These are phyloP conservation scores for Wickerhamomyces strasburgensis DNA, from an alignment of 805 yeast species.

Conservation along the genomic window DNA sequence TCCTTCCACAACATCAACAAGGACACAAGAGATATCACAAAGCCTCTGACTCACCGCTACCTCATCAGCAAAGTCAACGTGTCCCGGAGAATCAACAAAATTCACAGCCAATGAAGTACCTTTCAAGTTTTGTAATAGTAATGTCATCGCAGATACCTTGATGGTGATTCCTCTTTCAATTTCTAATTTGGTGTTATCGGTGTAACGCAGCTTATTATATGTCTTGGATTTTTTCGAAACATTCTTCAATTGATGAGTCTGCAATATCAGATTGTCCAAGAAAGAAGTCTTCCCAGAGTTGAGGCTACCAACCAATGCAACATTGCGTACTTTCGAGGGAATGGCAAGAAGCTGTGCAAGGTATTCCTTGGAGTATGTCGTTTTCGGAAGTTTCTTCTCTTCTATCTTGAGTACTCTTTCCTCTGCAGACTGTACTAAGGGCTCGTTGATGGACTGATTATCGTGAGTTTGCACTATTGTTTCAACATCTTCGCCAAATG, in stretches of 20 bases:
- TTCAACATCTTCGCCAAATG: constrained; percentile 61
- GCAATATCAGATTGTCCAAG: constrained; percentile 59
- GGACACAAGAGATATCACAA: constrained; percentile 62
- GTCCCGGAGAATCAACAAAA: constrained; percentile 89
- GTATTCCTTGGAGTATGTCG: constrained; percentile 59
- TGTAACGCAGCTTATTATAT: constrained; percentile 63
- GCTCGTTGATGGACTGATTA: constrained; percentile 49
- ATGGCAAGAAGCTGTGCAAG: constrained; percentile 43
- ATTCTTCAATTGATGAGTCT: constrained; percentile 47
- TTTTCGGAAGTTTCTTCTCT: constrained; percentile 50
- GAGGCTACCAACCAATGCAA: constrained; percentile 74
- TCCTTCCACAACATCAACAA: constrained; percentile 87
- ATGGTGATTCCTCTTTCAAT: constrained; percentile 65
- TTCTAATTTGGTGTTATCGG: constrained; percentile 71
- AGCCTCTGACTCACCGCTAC: constrained; percentile 49
- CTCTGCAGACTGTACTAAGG: constrained; percentile 54
- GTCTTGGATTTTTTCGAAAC: constrained; percentile 50
- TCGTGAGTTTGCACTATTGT: constrained; percentile 53
- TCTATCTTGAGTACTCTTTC: constrained; percentile 43
- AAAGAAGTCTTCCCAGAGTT: constrained; percentile 86
- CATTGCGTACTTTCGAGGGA: constrained; percentile 66
- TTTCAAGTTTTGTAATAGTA: constrained; percentile 49
- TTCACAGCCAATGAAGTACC: constrained; percentile 56
- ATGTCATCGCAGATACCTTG: constrained; percentile 54
- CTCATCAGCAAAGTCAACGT: constrained; percentile 78